A percentile compares a stretch with the other conserved stretches of the same genome.
phyloP scores from a whole-genome alignment of 148 eudicot species.

The Polygonum maritimum region DNA sequence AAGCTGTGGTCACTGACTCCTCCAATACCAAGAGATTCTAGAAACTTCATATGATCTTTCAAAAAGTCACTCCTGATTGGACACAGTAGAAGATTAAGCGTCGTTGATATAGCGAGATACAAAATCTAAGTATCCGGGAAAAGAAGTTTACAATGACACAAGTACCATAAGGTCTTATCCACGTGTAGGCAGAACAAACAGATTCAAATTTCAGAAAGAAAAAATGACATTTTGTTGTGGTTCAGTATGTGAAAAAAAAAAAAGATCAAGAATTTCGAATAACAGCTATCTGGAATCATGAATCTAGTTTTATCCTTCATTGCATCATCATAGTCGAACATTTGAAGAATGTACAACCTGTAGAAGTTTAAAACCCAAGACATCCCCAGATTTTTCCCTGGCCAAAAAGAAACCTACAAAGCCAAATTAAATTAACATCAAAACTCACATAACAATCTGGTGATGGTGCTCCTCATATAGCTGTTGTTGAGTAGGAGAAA shows the following conservation, averaged over 20 bases:
- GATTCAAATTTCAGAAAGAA: not conserved
- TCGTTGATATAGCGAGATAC: not conserved
- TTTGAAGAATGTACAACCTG: not conserved
- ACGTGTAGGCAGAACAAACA: not conserved
- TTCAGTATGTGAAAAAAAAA: too few species aligned
- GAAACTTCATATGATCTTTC: constrained; percentile 56
- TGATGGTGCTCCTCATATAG: constrained; percentile 75
- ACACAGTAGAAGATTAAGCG: constrained; percentile 1
- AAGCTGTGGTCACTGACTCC: constrained; percentile 95
- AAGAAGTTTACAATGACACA: not conserved
- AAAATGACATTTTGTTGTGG: too few species aligned
- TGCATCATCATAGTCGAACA: not conserved
- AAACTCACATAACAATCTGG: constrained; percentile 45
- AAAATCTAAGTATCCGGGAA: not conserved
- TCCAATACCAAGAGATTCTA: constrained; percentile 78
- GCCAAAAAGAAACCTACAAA: not conserved
- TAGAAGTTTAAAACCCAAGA: not conserved
- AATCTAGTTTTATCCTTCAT: not conserved
- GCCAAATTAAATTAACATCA: not conserved
- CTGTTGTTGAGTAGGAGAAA: constrained; percentile 89
- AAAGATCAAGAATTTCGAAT: not conserved
- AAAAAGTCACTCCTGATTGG: constrained; percentile 49
- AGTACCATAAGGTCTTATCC: not conserved
- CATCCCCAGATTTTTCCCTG: too few species aligned
- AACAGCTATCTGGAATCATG: not conserved